Percentiles rank a stretch among this genome's conserved stretches.
These are phyloP conservation scores for Bolboschoenus planiculmis DNA, from an alignment of 176 grass and related monocot species.

Conservation along the genomic window DNA sequence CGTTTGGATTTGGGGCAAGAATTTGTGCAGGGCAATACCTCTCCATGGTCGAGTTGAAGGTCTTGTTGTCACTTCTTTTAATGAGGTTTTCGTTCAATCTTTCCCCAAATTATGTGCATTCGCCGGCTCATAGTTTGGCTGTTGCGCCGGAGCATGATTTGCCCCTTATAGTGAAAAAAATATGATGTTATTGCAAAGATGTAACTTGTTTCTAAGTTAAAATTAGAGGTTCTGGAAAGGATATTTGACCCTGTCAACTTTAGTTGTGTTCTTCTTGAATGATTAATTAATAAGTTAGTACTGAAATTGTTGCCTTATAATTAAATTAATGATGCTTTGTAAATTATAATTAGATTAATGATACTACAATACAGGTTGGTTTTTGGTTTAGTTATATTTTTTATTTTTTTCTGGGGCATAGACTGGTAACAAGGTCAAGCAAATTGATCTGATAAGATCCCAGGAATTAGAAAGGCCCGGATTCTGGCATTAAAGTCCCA, in stretches of 20 bases:
- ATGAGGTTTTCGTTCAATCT: conserved; percentile 39
- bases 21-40: conserved; percentile 54
- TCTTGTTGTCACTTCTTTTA: conserved; percentile 45
- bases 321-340: no score
- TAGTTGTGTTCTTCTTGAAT: neutral
- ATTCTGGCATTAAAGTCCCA: no score
- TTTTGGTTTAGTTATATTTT: neutral
- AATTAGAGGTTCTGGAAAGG: neutral
- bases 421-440: no score
- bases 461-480: neutral
- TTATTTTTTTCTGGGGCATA: neutral
- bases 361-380: neutral
- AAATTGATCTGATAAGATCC: neutral
- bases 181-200: neutral
- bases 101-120: conserved; percentile 44
- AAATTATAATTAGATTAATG: neutral
- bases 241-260: neutral
- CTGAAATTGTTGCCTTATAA: neutral
- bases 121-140: conserved; percentile 32
- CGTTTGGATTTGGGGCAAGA: conserved; percentile 48
- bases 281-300: no score
- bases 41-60: conserved; percentile 59
- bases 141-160: conserved; percentile 46
- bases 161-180: conserved; percentile 8
- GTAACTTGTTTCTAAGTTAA: neutral